Conservation (phyloP, 768 basidiomycete species). For the Leccinellum rugosiceps region DNA sequence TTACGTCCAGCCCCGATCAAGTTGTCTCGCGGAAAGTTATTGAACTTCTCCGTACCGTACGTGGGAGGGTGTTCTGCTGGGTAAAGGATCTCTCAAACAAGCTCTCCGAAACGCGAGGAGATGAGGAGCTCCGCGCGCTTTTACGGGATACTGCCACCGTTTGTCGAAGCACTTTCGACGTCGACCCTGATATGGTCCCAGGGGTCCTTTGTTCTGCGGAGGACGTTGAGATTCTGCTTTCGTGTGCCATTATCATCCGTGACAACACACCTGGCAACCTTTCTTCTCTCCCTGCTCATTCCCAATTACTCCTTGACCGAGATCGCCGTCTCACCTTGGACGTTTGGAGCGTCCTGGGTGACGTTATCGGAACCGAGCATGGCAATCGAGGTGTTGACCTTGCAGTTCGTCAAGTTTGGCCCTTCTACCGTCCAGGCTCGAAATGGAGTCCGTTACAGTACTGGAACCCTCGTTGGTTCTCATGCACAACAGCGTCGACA, state of each 20-base stretch:
- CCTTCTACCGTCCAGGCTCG: background rate
- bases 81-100: background rate
- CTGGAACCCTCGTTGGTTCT: slow-evolving; percentile 8
- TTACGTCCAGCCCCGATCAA: background rate
- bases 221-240: background rate
- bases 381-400: slow-evolving; percentile 11
- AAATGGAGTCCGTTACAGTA: background rate
- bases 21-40: background rate
- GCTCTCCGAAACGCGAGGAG: background rate
- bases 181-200: background rate
- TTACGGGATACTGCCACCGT: background rate
- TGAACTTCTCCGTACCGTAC: background rate
- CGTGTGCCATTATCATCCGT: background rate
- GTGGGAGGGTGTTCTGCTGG: background rate
- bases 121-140: background rate
- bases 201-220: background rate
- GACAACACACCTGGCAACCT: slow-evolving; percentile 15
- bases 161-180: background rate
- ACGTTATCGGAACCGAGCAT: slow-evolving; percentile 1
- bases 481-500: too few relatives aligned
- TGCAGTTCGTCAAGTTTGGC: slow-evolving; percentile 5
- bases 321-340: slow-evolving; percentile 18
- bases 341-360: background rate
- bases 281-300: slow-evolving; percentile 1
- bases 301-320: slow-evolving; percentile 23